phyloP scores from a whole-genome alignment of 495 filamentous ascomycete genomes.

The Bacidia rubella region DNA sequence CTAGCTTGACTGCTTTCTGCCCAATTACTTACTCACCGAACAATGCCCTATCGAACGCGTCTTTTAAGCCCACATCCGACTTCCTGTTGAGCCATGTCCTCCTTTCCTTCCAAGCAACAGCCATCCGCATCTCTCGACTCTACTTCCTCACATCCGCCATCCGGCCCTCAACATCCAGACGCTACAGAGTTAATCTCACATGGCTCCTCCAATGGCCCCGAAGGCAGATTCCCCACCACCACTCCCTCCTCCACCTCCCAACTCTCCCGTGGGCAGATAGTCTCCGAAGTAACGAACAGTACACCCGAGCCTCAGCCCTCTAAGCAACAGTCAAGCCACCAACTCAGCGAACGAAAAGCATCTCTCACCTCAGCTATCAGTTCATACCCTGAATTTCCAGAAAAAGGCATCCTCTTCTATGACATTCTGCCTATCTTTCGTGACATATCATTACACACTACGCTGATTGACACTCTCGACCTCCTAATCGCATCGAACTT shows the following conservation, averaged over 20 bases:
- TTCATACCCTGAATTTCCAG: slow-evolving; percentile 88
- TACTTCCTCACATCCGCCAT: slow-evolving; percentile 2
- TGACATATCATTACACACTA: slow-evolving; percentile 55
- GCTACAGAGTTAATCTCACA: neutral
- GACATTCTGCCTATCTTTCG: slow-evolving; percentile 97
- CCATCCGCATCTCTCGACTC: neutral
- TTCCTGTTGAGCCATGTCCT: neutral
- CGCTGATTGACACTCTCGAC: slow-evolving; percentile 75
- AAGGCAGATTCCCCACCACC: slow-evolving; percentile 2
- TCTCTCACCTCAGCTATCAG: slow-evolving; percentile 47
- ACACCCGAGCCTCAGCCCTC: neutral
- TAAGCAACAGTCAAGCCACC: too few species aligned
- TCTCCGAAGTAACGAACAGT: neutral
- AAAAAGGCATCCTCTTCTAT: slow-evolving; percentile 89
- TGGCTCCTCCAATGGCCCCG: neutral
- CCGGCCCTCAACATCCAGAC: neutral
- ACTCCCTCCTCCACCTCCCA: slow-evolving; percentile 1
- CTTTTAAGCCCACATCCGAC: neutral
- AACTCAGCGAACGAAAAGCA: slow-evolving; percentile 92
- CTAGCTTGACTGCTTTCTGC: too few species aligned
- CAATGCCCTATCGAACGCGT: neutral
- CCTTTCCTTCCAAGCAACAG: slow-evolving; percentile 1
- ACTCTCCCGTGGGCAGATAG: neutral
- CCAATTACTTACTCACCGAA: neutral
- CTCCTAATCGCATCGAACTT: slow-evolving; percentile 53